These are phyloP conservation scores for Spizellomyces punctatus DNA, from an alignment of 192 early-diverging fungal species.

Conservation along the genomic window DNA sequence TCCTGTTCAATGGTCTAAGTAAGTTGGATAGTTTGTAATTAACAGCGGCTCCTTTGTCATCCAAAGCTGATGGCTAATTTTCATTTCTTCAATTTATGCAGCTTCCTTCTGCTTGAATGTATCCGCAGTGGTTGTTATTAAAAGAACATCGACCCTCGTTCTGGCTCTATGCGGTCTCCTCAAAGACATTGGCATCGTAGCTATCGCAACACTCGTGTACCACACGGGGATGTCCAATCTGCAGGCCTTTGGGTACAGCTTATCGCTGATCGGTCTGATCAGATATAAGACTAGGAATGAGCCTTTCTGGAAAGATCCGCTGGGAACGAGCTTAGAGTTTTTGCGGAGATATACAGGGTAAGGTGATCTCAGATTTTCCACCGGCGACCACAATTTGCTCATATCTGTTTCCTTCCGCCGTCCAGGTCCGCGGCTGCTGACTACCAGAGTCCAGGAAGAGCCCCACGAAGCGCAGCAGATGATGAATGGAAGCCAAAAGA, in stretches of 20 bases:
- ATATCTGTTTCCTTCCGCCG: too few species aligned
- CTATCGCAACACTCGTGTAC: conserved; percentile 34
- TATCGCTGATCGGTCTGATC: conserved; percentile 36
- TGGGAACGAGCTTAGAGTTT: neutral
- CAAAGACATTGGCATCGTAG: conserved; percentile 44
- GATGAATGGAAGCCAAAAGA: too few species aligned
- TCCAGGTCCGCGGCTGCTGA: too few species aligned
- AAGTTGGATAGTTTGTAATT: conserved; percentile 16
- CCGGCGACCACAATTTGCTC: too few species aligned
- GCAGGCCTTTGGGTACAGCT: conserved; percentile 41
- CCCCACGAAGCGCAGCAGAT: too few species aligned
- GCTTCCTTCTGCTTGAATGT: conserved; percentile 41
- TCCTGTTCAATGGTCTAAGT: conserved; percentile 36
- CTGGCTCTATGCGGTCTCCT: conserved; percentile 41
- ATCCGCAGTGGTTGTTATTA: conserved; percentile 38
- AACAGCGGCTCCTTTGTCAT: neutral
- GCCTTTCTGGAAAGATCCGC: conserved; percentile 26
- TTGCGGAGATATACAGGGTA: neutral
- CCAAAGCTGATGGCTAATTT: neutral
- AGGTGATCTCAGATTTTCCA: too few species aligned
- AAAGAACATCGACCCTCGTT: conserved; percentile 42
- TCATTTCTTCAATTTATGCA: neutral
- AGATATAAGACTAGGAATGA: conserved; percentile 35
- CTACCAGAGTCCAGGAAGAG: too few species aligned
- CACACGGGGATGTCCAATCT: conserved; percentile 16